phyloP scores from a whole-genome alignment of 495 filamentous ascomycete species.

The Daldinia concentrica region DNA sequence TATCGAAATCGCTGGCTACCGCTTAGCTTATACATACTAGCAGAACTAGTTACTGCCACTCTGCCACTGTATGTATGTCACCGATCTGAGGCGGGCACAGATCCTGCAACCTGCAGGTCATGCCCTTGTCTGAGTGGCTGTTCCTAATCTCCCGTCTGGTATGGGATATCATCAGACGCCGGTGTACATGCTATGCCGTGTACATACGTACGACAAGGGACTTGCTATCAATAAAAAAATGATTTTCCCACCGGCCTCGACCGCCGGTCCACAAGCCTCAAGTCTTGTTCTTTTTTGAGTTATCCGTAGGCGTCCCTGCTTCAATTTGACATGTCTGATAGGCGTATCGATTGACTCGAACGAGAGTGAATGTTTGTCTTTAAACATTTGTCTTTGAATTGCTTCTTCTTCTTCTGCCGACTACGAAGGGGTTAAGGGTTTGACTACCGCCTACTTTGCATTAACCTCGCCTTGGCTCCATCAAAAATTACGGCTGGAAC shows the following conservation, averaged over 20 bases:
- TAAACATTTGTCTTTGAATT: constrained; percentile 30
- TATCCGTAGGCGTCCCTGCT: neutral
- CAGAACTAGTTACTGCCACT: constrained; percentile 1
- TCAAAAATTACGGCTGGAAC: constrained; percentile 10
- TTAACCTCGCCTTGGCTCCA: constrained; percentile 18
- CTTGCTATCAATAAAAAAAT: constrained; percentile 24
- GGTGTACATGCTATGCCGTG: constrained; percentile 1
- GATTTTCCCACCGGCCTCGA: constrained; percentile 2
- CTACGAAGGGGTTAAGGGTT: constrained; percentile 17
- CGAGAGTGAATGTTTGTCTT: constrained; percentile 13
- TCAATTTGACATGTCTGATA: constrained; percentile 41
- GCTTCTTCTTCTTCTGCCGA: constrained; percentile 38
- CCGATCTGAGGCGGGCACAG: constrained; percentile 26
- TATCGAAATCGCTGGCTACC: constrained; percentile 19
- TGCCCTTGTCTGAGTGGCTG: constrained; percentile 37
- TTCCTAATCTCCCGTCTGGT: constrained; percentile 32
- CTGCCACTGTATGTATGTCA: neutral
- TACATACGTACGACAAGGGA: constrained; percentile 2
- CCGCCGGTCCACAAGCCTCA: neutral
- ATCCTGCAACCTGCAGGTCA: constrained; percentile 33
- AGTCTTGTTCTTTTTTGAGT: neutral
- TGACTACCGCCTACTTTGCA: constrained; percentile 14
- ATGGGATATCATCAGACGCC: constrained; percentile 13
- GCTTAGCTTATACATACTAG: neutral
- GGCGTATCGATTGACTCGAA: constrained; percentile 25